Conservation (phyloP, 2,329 filamentous ascomycete genomes). For the Didymella pomorum region DNA sequence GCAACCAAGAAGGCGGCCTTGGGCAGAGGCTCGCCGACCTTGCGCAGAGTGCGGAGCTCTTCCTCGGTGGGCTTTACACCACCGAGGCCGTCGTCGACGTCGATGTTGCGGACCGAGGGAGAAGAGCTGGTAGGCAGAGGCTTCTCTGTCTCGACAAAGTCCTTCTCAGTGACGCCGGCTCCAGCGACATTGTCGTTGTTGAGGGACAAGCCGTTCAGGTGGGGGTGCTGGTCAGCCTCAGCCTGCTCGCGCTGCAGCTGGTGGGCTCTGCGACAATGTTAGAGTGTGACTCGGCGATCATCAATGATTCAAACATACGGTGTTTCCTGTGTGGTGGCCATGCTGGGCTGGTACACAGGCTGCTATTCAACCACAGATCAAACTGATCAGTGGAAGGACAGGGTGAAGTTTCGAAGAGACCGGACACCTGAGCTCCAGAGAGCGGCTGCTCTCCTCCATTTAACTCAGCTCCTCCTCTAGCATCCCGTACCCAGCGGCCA, state of each 20-base stretch:
- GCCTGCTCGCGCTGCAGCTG: conserved; percentile 42
- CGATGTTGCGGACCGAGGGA: conserved; percentile 25
- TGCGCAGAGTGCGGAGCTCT: conserved; percentile 54
- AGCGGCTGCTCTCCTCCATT: conserved; percentile 32
- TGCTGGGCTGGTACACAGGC: conserved; percentile 22
- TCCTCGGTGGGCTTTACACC: conserved; percentile 53
- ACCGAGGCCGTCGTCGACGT: conserved; percentile 40
- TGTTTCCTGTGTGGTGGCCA: conserved; percentile 41
- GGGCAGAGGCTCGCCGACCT: conserved; percentile 58
- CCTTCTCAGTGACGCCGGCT: conserved; percentile 33
- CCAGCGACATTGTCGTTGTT: conserved; percentile 31
- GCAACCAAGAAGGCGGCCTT: conserved; percentile 58
- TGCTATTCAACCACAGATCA: conserved; percentile 24
- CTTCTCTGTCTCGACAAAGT: conserved; percentile 25
- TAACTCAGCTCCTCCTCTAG: conserved; percentile 28
- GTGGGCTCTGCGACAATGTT: conserved; percentile 35
- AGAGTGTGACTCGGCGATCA: background rate
- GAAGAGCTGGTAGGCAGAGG: conserved; percentile 24
- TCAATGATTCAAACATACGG: conserved; percentile 30
- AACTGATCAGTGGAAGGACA: conserved; percentile 19
- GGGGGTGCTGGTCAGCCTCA: conserved; percentile 39
- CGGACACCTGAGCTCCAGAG: conserved; percentile 23
- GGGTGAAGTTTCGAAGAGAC: conserved; percentile 16
- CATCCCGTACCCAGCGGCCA: conserved; percentile 19
- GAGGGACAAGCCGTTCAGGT: conserved; percentile 40